Conservation (phyloP, 164 flowering plant species). For the Magnolia kwangsiensis region DNA sequence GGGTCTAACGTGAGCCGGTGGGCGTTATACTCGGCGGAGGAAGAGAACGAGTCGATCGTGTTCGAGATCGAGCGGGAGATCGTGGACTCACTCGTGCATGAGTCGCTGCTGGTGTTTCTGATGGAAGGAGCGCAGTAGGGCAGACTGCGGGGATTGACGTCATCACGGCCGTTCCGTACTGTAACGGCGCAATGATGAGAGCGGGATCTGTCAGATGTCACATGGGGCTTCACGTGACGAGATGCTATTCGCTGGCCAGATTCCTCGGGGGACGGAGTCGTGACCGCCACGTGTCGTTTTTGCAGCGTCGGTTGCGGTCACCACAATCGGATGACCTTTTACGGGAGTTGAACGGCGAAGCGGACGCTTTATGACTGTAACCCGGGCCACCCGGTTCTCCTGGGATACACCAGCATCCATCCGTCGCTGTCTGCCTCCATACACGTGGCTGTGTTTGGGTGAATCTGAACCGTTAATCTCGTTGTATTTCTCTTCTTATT, state of each 20-base stretch:
- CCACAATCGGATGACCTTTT: too few species aligned
- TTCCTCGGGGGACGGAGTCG: neutral
- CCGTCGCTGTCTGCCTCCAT: too few species aligned
- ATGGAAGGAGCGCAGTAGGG: neutral
- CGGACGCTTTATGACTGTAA: too few species aligned
- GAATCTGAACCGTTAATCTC: too few species aligned
- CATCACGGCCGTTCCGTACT: conserved; percentile 10
- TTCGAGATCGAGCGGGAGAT: conserved; percentile 23
- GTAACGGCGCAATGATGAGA: conserved; percentile 11
- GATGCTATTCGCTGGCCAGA: conserved; percentile 20
- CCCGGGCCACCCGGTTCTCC: too few species aligned
- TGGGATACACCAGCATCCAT: too few species aligned
- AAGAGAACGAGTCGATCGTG: conserved; percentile 24
- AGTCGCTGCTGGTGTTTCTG: neutral
- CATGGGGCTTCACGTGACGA: conserved; percentile 51
- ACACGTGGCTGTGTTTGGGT: too few species aligned
- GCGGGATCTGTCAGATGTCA: conserved; percentile 20
- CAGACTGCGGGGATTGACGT: neutral
- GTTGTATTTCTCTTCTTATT: too few species aligned
- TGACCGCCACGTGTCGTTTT: too few species aligned
- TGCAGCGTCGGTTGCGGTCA: too few species aligned
- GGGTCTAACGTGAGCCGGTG: neutral
- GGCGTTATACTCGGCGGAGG: neutral
- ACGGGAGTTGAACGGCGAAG: too few species aligned
- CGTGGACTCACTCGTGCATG: conserved; percentile 25